Percentiles rank a stretch among this genome's conserved stretches.
Evolutionary conservation across 2,329 filamentous ascomycete genomes (phyloP).

Genomic region (Pseudopyricularia cyperi): DNA sequence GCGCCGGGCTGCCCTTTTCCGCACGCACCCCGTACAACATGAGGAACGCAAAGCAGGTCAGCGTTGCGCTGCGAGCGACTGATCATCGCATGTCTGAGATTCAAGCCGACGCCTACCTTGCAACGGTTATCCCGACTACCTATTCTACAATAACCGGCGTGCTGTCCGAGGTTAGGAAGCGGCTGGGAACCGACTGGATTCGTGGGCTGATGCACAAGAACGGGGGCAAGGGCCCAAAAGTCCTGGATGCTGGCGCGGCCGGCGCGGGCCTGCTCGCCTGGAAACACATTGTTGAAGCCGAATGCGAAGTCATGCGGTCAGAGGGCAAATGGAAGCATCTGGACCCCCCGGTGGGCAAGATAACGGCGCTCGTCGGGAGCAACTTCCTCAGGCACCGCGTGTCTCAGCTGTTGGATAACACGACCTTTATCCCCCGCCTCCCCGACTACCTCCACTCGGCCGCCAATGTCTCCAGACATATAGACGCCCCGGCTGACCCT

Average conservation of each 20-base stretch:
- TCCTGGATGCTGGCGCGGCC: conserved; percentile 63
- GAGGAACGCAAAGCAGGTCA: conserved; percentile 46
- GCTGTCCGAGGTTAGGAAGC: conserved; percentile 60
- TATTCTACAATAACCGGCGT: conserved; percentile 57
- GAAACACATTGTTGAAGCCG: conserved; percentile 64
- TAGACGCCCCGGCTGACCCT: conserved; percentile 43
- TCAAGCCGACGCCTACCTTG: conserved; percentile 60
- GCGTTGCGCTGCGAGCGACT: conserved; percentile 50
- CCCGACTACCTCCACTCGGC: conserved; percentile 68
- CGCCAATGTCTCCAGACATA: conserved; percentile 40
- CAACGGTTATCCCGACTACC: conserved; percentile 54
- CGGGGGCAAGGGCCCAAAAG: conserved; percentile 42
- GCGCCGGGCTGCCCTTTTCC: conserved; percentile 61
- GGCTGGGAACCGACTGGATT: conserved; percentile 60
- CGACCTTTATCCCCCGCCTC: conserved; percentile 82
- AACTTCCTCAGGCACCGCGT: conserved; percentile 62
- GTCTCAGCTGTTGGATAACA: conserved; percentile 69
- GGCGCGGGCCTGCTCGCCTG: conserved; percentile 65
- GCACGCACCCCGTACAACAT: conserved; percentile 52
- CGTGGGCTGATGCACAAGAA: conserved; percentile 45
- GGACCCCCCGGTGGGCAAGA: conserved; percentile 48
- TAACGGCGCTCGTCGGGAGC: conserved; percentile 69
- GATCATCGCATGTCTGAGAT: conserved; percentile 60
- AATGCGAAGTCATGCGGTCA: conserved; percentile 61
- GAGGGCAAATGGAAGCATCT: conserved; percentile 17